Evolutionary conservation across 108 stramenopile species (phyloP), one percentile per base, ranked within the genome.

Genomic region (Fistulifera solaris): DNA sequence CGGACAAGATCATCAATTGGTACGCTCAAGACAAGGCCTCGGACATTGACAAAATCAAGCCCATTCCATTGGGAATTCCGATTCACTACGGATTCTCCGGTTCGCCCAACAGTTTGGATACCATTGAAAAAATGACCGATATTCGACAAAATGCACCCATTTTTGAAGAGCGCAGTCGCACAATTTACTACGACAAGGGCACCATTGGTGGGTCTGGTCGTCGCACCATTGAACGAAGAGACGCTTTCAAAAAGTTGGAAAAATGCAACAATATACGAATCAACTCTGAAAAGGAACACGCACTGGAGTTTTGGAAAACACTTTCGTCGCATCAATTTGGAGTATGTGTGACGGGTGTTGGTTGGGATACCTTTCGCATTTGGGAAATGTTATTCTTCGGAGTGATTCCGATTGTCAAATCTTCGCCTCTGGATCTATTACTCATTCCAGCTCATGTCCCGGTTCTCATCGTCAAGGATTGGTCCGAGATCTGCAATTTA

Each of bases 381-480:
- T 56, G 54, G 54, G 54, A 56, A 40, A 38, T 38, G 31, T 17
- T 56, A n/a, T 40, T 56, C 5, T 40, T 56, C n/a, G 54, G 54
- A 15, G 38, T 38, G 6, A 38, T 56, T 40, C 54, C 54, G 13
- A 56, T 56, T 56, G 31, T 35, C 31, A 35, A 35, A 8, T 6
- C 31, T 35, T 35, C 31, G 31, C 31, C 31, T 35, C 31, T 35
- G 31, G 31, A 35, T 35, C 31, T 35, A 35, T 38, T 56, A 17
- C 38, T 42, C 14, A 12, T 56, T 11, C 39, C 35, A 22, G 54
- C 54, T 25, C 54, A 56, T 26, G 54, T 56, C 1, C 54, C 54
- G 2, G 19, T 56, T 5, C 15, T 56, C 5, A 56, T 40, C 14
- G 41, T 56, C 16, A 40, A 35, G 15, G 38, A 56, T 56, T 56